These are phyloP conservation scores for Phylloporus scabripes DNA, from an alignment of 768 basidiomycete species.

Conservation along the genomic window DNA sequence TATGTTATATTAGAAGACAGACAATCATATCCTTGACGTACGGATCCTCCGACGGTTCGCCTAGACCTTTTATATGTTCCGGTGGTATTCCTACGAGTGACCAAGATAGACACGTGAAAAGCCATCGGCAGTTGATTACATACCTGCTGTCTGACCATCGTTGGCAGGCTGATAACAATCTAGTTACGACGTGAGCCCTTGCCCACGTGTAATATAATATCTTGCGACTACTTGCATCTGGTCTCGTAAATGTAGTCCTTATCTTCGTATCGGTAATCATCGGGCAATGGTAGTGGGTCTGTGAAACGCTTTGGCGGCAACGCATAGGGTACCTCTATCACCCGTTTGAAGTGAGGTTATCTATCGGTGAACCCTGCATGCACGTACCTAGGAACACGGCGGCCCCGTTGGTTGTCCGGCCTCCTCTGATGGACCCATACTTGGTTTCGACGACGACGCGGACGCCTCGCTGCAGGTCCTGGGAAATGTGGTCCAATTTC, in stretches of 20 bases:
- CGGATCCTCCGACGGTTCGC: slow-evolving; percentile 68
- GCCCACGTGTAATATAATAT: not conserved
- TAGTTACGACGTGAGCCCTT: slow-evolving; percentile 15
- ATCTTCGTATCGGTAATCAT: slow-evolving; percentile 48
- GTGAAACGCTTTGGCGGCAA: slow-evolving; percentile 59
- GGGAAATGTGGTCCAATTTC: slow-evolving; percentile 40
- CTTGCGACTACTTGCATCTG: slow-evolving; percentile 37
- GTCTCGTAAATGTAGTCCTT: slow-evolving; percentile 60
- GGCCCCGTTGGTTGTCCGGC: slow-evolving; percentile 54
- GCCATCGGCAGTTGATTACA: not conserved
- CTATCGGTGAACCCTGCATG: not conserved
- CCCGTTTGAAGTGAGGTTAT: not conserved
- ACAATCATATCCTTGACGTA: slow-evolving; percentile 20
- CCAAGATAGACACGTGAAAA: not conserved
- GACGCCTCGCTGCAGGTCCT: slow-evolving; percentile 44
- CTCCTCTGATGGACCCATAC: slow-evolving; percentile 53
- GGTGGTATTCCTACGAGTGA: slow-evolving; percentile 46
- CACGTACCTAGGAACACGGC: slow-evolving; percentile 58
- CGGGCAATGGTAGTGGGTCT: slow-evolving; percentile 54
- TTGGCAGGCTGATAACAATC: slow-evolving; percentile 59
- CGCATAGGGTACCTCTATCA: slow-evolving; percentile 67
- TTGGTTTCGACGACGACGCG: slow-evolving; percentile 49
- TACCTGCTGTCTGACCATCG: slow-evolving; percentile 59
- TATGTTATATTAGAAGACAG: not conserved
- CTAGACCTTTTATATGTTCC: slow-evolving; percentile 59